Conservation (phyloP, 2,329 filamentous ascomycete genomes). For the Scedosporium apiospermum region DNA sequence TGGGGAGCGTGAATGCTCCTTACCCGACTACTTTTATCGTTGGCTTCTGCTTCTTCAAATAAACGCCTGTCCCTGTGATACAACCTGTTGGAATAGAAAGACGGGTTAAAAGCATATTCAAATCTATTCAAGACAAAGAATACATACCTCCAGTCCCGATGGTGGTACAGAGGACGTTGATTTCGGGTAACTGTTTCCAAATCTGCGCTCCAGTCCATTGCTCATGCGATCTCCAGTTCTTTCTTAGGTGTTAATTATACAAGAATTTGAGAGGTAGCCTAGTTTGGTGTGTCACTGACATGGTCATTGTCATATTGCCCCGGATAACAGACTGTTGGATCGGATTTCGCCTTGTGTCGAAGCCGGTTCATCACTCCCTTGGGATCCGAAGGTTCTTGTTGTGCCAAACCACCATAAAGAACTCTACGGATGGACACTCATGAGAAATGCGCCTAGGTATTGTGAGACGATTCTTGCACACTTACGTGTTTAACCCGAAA, state of each 20-base stretch:
- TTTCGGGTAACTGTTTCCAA: slow-evolving; percentile 43
- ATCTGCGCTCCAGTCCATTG: slow-evolving; percentile 53
- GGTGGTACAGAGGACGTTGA: slow-evolving; percentile 44
- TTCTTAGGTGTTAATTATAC: neutral
- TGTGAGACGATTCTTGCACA: neutral
- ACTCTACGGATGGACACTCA: slow-evolving; percentile 12
- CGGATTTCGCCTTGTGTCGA: slow-evolving; percentile 16
- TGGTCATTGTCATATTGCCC: slow-evolving; percentile 25
- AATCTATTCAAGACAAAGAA: neutral
- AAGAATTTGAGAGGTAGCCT: too few species aligned
- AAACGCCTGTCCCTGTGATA: neutral
- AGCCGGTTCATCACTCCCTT: slow-evolving; percentile 21
- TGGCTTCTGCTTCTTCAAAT: slow-evolving; percentile 18
- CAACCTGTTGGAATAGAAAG: neutral
- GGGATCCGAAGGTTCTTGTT: slow-evolving; percentile 21
- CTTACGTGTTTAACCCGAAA: slow-evolving; percentile 24
- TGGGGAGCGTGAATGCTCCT: neutral
- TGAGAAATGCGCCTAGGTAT: neutral
- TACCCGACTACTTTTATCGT: slow-evolving; percentile 11
- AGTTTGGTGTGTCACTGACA: slow-evolving; percentile 10
- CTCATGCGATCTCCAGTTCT: slow-evolving; percentile 44
- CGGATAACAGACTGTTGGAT: slow-evolving; percentile 18
- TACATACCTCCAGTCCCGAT: slow-evolving; percentile 45
- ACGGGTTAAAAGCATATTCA: neutral
- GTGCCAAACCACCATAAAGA: slow-evolving; percentile 22